Evolutionary conservation across 176 grass and related monocot species (phyloP).

Genomic region (Chloris gayana): DNA sequence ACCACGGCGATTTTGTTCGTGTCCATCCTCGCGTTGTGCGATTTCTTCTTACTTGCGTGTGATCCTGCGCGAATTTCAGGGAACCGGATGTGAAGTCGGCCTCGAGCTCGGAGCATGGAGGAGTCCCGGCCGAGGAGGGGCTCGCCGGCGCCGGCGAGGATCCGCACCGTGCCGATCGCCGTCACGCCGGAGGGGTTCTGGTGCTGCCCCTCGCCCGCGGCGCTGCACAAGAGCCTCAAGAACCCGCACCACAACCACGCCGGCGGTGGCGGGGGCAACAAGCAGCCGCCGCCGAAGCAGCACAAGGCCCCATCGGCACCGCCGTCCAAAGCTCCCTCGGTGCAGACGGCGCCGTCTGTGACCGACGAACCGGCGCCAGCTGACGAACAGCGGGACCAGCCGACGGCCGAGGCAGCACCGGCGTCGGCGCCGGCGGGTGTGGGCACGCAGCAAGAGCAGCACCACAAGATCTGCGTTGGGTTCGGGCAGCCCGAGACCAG

Average conservation of each 20-base stretch:
- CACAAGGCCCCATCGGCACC: conserved; percentile 36
- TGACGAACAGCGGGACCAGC: conserved; percentile 18
- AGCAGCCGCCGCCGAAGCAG: background rate
- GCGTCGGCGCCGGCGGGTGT: background rate
- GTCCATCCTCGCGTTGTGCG: background rate
- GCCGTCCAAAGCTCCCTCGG: conserved; percentile 41
- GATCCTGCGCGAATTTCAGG: background rate
- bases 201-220: conserved; percentile 92
- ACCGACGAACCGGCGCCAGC: conserved; percentile 25
- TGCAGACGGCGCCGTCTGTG: conserved; percentile 38
- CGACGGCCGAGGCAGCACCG: background rate
- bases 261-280: background rate
- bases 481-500: conserved; percentile 80
- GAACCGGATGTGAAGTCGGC: conserved; percentile 21
- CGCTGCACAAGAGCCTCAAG: conserved; percentile 85
- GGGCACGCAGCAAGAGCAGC: conserved; percentile 32
- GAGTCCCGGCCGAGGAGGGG: conserved; percentile 35
- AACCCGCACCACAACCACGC: conserved; percentile 56
- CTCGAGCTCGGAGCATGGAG: background rate
- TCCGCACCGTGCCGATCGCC: conserved; percentile 75
- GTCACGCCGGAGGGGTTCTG: conserved; percentile 92
- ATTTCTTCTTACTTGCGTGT: background rate
- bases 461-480: conserved; percentile 70
- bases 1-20: background rate
- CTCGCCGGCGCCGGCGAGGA: conserved; percentile 38